Evolutionary conservation across 148 eudicot genomes (phyloP), one percentile per base, ranked within the genome.

Genomic region (Selenicereus undatus): DNA sequence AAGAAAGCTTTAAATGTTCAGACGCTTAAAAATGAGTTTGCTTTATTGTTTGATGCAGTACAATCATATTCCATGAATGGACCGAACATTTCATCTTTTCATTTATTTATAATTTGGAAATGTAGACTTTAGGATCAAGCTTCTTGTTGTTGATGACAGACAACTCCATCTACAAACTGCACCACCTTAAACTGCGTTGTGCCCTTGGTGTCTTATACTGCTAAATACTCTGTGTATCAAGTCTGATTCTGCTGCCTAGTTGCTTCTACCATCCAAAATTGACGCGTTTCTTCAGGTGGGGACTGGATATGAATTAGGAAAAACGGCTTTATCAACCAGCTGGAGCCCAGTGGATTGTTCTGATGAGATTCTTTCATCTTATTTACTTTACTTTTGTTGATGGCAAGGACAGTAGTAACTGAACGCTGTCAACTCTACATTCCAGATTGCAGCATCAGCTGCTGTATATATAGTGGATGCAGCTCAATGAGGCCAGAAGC

Each of bases 391-490:
- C 51, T 48, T 45, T 35, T 58, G 78, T 65, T 64, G 45, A 9
- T 74, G 32, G 35, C 24, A 56, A n/a, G 43, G 68, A 50, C n/a
- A 64, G 50, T 48, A 60, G 45, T 73, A 73, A 64, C 21, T 42
- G n/a, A 60, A 26, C 14, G 11, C 71, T 75, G 27, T 68, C 76
- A 54, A 71, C 16, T 30, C 48, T 69, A 42, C 60, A 26, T 69
- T 83, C 58, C 85, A 83, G 85, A 79, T 79, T 74, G 82, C 85
- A 10, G 76, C 79, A 12, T 36, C 75, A 13, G 76, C 79, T 60
- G 82, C 82, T 29, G 52, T 79, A 51, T 79, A 79, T 70, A 79
- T 83, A 26, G 85, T 83, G 79, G 85, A 83, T 79, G 82, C 71
- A 42, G 56, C 75, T 30, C 24, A 65, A 39, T 82, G 85, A 54